Conservation (phyloP, 2,329 filamentous ascomycete genomes). For the Fusarium xyrophilum region DNA sequence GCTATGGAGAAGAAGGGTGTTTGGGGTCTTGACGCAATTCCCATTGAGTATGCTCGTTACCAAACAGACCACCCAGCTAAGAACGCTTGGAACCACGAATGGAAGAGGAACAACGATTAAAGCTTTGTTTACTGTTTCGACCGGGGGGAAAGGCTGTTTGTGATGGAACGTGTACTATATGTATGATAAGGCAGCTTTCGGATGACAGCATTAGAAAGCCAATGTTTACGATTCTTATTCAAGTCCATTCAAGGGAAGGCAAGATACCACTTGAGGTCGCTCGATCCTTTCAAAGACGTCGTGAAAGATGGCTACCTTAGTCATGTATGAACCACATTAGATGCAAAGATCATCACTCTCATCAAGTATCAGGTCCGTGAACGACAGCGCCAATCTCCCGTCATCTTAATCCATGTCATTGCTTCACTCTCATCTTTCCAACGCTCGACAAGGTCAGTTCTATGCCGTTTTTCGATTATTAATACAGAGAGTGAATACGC, state of each 20-base stretch:
- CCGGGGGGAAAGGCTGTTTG: not conserved
- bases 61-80: conserved; percentile 83
- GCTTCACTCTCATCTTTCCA: conserved; percentile 5
- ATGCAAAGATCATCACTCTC: conserved; percentile 37
- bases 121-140: conserved; percentile 1
- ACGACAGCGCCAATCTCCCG: conserved; percentile 21
- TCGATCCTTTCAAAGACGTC: not conserved
- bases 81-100: conserved; percentile 90
- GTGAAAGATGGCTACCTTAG: not conserved
- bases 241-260: not conserved
- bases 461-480: conserved; percentile 29
- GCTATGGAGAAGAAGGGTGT: conserved; percentile 92
- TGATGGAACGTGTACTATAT: conserved; percentile 32
- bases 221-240: not conserved
- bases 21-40: conserved; percentile 74
- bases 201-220: not conserved
- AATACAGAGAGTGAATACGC: conserved; percentile 25
- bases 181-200: conserved; percentile 33
- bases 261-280: not conserved
- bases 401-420: conserved; percentile 8
- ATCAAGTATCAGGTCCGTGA: conserved; percentile 22
- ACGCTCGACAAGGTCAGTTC: conserved; percentile 19
- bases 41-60: conserved; percentile 87
- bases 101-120: conserved; percentile 68
- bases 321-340: not conserved